phyloP scores from a whole-genome alignment of 2,329 filamentous ascomycete species.

The Cytospora piceicola region DNA sequence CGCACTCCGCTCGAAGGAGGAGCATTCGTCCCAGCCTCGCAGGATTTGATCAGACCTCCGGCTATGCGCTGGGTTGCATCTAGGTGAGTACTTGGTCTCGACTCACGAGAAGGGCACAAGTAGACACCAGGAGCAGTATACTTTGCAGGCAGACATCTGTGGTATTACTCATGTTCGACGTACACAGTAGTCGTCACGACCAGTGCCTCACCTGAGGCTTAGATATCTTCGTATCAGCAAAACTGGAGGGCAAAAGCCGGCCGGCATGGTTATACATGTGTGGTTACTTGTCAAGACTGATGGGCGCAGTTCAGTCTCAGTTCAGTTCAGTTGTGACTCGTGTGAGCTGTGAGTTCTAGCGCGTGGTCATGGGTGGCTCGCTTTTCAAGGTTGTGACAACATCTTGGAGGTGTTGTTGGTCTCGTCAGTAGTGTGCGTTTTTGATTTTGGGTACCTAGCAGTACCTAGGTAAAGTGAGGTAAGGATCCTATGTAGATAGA shows the following conservation, averaged over 20 bases:
- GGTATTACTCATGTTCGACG: constrained; percentile 1
- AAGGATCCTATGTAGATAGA: background rate
- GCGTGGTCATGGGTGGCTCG: constrained; percentile 3
- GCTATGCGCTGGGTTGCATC: background rate
- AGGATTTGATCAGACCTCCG: background rate
- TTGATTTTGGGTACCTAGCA: background rate
- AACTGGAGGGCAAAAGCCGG: background rate
- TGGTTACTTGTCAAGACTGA: background rate
- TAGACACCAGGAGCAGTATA: background rate
- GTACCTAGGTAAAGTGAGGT: too few species aligned
- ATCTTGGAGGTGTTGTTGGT: background rate
- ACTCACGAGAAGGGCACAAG: background rate
- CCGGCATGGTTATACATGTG: background rate
- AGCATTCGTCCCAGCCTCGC: background rate
- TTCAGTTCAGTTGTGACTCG: background rate
- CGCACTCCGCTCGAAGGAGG: background rate
- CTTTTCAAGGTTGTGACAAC: constrained; percentile 4
- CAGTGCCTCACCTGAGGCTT: constrained; percentile 9
- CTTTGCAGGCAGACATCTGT: background rate
- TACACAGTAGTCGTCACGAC: constrained; percentile 13
- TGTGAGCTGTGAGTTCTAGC: background rate
- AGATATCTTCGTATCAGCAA: background rate
- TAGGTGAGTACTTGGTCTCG: background rate
- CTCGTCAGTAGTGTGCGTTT: background rate
- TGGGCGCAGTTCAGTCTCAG: background rate